Base-by-base conservation (phyloP, 257 asterid genomes). In the Gentiana straminea region DNA sequence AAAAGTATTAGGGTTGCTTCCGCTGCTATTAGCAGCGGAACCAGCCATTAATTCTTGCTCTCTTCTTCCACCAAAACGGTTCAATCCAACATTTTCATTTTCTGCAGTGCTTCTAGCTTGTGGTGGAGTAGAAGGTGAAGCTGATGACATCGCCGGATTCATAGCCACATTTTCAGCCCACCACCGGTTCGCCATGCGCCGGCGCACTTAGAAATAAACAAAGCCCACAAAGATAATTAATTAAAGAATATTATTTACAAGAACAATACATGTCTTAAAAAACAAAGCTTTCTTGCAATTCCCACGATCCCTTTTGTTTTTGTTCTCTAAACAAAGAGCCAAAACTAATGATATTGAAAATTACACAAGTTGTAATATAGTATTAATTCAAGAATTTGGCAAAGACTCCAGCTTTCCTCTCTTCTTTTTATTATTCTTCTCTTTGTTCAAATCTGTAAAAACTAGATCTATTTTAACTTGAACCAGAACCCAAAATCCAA, bases 101-200 rank as follows among this genome's bases (percentile, higher is more conserved):
- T 70, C 83, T 1, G 39, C 68, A 10, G 65, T 61, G 70, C 52
- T 81, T n/a, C 70, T 43, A 35, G 77, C 79, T 24, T 24, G 24
- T 24, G 24, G 84, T 49, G 75, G 79, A 48, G 65, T 46, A 35
- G 75, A 71, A 11, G 69, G 35, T 45, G 78, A 55, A 5, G 74
- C 35, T 11, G 81, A 71, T 24, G 24, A 24, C 9, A 69, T 62
- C 75, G 80, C 67, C 44, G 82, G 83, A 53, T 83, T 83, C 84
- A 77, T 79, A 60, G 62, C 75, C 73, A 64, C 57, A 58, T 79
- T 82, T 51, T 78, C 95, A 50, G 77, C 75, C 95, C 95, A 84
- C 95, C 95, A 86, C 62, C 85, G 64, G 71, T 81, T 79, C 3
- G 88, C 81, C 95, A 86, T 86, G 24, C 0, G 24, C 24, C 24